Evolutionary conservation across 108 stramenopile species (phyloP), one percentile per base, ranked within the genome.

Genomic region (Nannochloropsis gaditana): DNA sequence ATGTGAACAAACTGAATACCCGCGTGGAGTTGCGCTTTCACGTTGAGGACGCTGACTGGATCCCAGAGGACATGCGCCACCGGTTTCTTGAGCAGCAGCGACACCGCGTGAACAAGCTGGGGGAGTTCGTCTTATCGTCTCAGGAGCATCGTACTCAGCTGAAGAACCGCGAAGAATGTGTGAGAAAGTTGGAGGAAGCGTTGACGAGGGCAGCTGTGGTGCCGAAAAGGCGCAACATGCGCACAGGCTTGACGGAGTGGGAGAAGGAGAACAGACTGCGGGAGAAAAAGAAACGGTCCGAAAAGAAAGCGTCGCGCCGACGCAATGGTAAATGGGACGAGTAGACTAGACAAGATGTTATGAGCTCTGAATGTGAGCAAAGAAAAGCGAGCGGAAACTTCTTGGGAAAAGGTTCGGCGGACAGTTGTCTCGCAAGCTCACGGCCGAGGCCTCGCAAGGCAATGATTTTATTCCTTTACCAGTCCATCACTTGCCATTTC

Each of bases 1-100:
- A 96, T 87, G 96, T 97, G 50, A 97, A 96, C 93, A 97, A 96
- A 87, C 87, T 95, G 9, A 95, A 93, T 88, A 96, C 96, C 43
- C 93, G 94, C 82, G 96, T 93, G 31, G 95, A 95, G 90, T 41
- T 96, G 10, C 92, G 95, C n/a, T 91, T 97, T 43, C 82, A 93
- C n/a, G 85, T 97, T 2, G 86, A 85, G 41, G 84, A 85, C 5
- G 93, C 95, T 1, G 81, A 83, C 5, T 96, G 95, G 95, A 90
- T 96, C 44, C 94, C 95, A 17, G 44, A 45, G 21, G 96, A 95
- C 89, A 95, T 96, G 5, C 91, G 93, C 44, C 81, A 92, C 43
- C 92, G 95, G 79, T 80, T 97, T 15, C 45, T 84, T 43, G 44
- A 90, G 73, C 93, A 96, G 84, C 92, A 97, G 82, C 79, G 90